Evolutionary conservation across 2,329 filamentous ascomycete species (phyloP).

Genomic region (Madurella mycetomatis): DNA sequence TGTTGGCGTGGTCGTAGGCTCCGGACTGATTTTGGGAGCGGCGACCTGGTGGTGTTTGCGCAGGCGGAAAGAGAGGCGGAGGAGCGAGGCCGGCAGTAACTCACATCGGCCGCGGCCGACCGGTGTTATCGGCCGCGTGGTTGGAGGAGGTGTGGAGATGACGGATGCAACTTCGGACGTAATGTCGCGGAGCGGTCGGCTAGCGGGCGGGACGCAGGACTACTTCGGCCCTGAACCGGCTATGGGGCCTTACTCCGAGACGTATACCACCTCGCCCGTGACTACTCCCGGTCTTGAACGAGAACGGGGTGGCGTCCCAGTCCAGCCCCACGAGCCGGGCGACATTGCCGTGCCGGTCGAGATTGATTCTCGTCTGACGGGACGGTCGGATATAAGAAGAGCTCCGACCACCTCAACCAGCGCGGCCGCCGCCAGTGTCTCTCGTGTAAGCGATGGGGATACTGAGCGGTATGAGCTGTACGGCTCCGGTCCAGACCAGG

Average conservation of each 20-base stretch:
- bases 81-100: conserved; percentile 19
- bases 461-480: conserved; percentile 42
- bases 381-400: neutral
- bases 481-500: conserved; percentile 31
- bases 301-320: conserved; percentile 35
- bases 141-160: conserved; percentile 18
- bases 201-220: conserved; percentile 34
- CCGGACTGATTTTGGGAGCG: conserved; percentile 38
- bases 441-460: neutral
- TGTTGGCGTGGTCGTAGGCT: conserved; percentile 45
- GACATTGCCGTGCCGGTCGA: conserved; percentile 52
- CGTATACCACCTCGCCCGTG: conserved; percentile 21
- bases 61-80: conserved; percentile 32
- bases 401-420: neutral
- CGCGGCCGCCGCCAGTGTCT: neutral
- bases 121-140: conserved; percentile 18
- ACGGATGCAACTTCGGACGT: conserved; percentile 34
- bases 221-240: conserved; percentile 44
- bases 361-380: conserved; percentile 39
- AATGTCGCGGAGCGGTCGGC: conserved; percentile 26
- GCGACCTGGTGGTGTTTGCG: conserved; percentile 46
- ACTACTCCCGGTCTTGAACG: conserved; percentile 30
- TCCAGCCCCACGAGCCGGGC: conserved; percentile 42
- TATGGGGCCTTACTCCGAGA: conserved; percentile 44
- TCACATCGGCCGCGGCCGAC: conserved; percentile 24